Percentiles rank a stretch among this genome's conserved stretches.
Evolutionary conservation across 495 filamentous ascomycete species (phyloP).

Genomic region (Clavariopsis aquatica): DNA sequence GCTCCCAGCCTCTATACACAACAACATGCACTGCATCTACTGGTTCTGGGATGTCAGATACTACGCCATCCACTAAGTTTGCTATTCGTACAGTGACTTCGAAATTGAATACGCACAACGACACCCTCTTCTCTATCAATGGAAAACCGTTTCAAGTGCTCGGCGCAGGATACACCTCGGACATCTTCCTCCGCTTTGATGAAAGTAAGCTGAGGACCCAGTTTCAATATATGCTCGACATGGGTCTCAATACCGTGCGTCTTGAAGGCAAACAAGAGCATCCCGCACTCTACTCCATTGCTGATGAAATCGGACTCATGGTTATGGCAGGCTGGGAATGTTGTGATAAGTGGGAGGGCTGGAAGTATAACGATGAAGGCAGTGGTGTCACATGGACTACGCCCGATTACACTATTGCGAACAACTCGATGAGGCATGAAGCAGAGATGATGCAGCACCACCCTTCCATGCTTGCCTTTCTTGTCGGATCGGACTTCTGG

Average conservation of each 20-base stretch:
- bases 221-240: constrained; percentile 55
- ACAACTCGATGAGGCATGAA: constrained; percentile 60
- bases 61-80: constrained; percentile 45
- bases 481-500: constrained; percentile 66
- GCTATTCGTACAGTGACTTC: constrained; percentile 60
- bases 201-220: constrained; percentile 48
- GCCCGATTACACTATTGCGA: constrained; percentile 57
- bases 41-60: constrained; percentile 51
- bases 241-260: constrained; percentile 64
- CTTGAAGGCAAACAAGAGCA: constrained; percentile 69
- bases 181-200: constrained; percentile 64
- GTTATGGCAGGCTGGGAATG: constrained; percentile 67
- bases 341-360: constrained; percentile 69
- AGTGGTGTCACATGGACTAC: constrained; percentile 53
- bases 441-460: constrained; percentile 46
- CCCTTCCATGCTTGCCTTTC: constrained; percentile 57
- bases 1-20: constrained; percentile 32
- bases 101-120: constrained; percentile 54
- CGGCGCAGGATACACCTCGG: constrained; percentile 61
- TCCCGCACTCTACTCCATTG: constrained; percentile 58
- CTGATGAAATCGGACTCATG: constrained; percentile 63
- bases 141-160: constrained; percentile 59
- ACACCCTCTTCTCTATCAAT: constrained; percentile 60
- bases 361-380: constrained; percentile 61
- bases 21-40: constrained; percentile 48